Evolutionary conservation across 306 rosid genomes (phyloP), one percentile per base, ranked within the genome.

Genomic region (Glycyrrhiza uralensis): DNA sequence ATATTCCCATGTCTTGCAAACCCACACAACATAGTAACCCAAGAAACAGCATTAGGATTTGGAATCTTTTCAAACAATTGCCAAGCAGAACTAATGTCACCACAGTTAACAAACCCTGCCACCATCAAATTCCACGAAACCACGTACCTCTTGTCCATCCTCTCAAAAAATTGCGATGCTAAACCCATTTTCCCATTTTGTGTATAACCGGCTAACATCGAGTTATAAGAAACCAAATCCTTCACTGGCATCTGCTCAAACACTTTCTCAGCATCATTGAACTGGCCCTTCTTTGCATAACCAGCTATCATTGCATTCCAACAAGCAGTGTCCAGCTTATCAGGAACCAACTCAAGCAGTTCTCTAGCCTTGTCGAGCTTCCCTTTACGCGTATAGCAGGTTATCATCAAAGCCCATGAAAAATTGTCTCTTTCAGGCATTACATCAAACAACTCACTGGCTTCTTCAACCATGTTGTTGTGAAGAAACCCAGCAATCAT

Each of bases 121-220:
- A 93, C 81, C 84, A 93, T 76, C 83, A 88, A 77, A 75, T 90
- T 90, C 98, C 96, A 88, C 0, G 96, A 87, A 76, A 90, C 88
- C 75, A 73, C 90, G 47, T 93, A 80, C 79, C 71, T 93, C 87
- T 81, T 63, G 0, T 30, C 46, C 96, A 93, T 90, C 63, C 70
- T 84, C 46, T 86, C 85, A 15, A 90, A 93, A 68, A 90, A 76
- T 3, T 68, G 72, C 73, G 84, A 65, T 19, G 87, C 98, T 36
- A 69, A 50, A 59, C 26, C 58, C 91, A 90, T 88, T 42, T 90
- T 84, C 46, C 91, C 91, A 51, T 87, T 87, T 75, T 88, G 88
- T 2, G 89, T 84, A 74, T 85, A 90, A 72, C 98, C 93, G 6
- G 89, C 83, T 32, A 93, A 68, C 87, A 93, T 77, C 8, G 96